Evolutionary conservation across 208 protist genomes (phyloP), one percentile per base, ranked within the genome.

Genomic region (Leishmania mexicana): DNA sequence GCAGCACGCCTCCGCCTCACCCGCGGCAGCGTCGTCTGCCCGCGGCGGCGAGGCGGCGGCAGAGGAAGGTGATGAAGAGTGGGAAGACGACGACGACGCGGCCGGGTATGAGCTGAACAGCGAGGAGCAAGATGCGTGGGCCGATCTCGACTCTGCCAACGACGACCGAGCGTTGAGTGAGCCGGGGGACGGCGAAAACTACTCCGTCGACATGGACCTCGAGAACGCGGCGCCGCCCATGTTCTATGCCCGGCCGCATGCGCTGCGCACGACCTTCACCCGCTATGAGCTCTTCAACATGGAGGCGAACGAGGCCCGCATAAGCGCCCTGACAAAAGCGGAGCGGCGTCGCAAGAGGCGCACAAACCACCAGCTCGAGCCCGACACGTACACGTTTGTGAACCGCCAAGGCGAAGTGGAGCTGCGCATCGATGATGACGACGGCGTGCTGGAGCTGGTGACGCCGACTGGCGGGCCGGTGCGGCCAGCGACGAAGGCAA

Each of bases 391-490:
- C 73, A 94, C 89, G 0, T 96, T 97, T 79, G 80, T 97, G 47
- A 95, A 96, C 79, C 78, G 84, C 3, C 88, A 93, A 19, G 94
- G 94, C 0, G 93, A 96, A 79, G 91, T 96, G 74, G 94, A 97
- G 88, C 89, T 98, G 38, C 81, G 88, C 58, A 91, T 98, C 68
- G 92, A 96, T 75, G 93, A 97, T 72, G 95, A 98, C 72, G 95
- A 98, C 78, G 93, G 94, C 40, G 92, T 98, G 78, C 68, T 97
- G 75, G 89, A 94, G 77, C 76, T 96, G 31, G 89, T 90, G 54
- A 82, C 80, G 24, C 51, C 76, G 28, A 76, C 71, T 13, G 76
- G 79, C 6, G 81, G 75, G 7, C 82, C 83, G 45, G 83, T 85
- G 58, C 62, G 84, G 53, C 86, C 84, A 28, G 84, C 84, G 31